Conservation (phyloP, 805 yeast species). For the Candida bentonensis region DNA sequence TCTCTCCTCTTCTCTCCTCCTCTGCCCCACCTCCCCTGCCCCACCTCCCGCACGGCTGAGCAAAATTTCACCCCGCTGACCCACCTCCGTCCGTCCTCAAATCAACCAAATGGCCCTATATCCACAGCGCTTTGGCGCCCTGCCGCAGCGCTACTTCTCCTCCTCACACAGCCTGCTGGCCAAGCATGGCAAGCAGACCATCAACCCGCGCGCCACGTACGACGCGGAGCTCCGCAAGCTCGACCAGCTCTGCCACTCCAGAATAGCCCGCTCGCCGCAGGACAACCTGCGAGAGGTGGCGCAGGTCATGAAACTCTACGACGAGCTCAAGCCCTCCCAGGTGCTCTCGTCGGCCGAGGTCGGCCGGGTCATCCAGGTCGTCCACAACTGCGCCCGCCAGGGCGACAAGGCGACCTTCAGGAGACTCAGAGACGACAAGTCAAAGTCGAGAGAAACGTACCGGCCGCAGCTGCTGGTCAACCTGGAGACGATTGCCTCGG, state of each 20-base stretch:
- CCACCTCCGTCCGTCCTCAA: too few relatives aligned
- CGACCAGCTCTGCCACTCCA: background rate
- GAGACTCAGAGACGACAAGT: conserved; percentile 4
- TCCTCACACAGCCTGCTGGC: too few relatives aligned
- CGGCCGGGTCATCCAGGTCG: conserved; percentile 9
- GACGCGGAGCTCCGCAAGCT: background rate
- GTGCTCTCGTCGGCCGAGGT: conserved; percentile 8
- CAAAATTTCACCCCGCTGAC: too few relatives aligned
- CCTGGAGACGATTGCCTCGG: conserved; percentile 9
- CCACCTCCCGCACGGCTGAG: too few relatives aligned
- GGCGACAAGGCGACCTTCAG: conserved; percentile 4
- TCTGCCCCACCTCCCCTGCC: too few relatives aligned
- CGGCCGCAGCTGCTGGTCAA: conserved; percentile 4
- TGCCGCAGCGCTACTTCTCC: too few relatives aligned
- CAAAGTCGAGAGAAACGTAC: conserved; percentile 2
- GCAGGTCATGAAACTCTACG: conserved; percentile 10
- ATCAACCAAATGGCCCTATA: too few relatives aligned
- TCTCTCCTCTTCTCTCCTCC: too few relatives aligned
- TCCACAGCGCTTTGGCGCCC: too few relatives aligned
- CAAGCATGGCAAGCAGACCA: too few relatives aligned
- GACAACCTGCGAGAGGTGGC: conserved; percentile 7
- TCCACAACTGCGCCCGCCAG: conserved; percentile 11
- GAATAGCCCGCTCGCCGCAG: background rate
- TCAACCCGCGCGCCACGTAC: background rate
- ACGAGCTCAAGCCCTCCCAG: conserved; percentile 6